A percentile compares a stretch with the other conserved stretches of the same genome.
phyloP scores from a whole-genome alignment of 495 filamentous ascomycete genomes.

The Podospora bellae-mahoneyi region DNA sequence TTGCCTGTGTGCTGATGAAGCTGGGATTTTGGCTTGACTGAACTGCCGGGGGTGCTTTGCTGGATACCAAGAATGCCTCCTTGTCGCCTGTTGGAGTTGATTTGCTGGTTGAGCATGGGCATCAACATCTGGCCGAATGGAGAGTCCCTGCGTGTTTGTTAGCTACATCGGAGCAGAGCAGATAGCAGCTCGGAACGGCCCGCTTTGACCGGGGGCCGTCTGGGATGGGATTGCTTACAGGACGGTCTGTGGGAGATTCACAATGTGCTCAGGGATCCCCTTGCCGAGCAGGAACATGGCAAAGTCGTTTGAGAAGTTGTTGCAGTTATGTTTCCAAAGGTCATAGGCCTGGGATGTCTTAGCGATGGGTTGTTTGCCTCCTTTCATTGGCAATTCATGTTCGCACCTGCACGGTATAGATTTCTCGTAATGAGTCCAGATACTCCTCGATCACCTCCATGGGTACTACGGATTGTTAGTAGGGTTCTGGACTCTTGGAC shows the following conservation, averaged over 20 bases:
- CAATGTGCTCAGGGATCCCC: constrained; percentile 83
- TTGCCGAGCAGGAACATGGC: constrained; percentile 86
- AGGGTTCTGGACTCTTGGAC: neutral
- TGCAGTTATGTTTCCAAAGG: constrained; percentile 85
- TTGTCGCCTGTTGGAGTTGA: constrained; percentile 60
- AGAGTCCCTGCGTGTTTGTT: constrained; percentile 50
- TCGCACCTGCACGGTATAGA: constrained; percentile 76
- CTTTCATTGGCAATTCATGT: constrained; percentile 10
- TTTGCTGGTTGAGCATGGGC: constrained; percentile 72
- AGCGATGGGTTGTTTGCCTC: constrained; percentile 9
- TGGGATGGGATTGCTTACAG: constrained; percentile 39
- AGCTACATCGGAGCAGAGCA: constrained; percentile 1
- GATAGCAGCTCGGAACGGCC: neutral
- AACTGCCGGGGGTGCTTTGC: constrained; percentile 31
- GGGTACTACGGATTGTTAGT: constrained; percentile 46
- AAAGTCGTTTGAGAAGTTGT: constrained; percentile 96
- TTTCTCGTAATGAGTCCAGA: constrained; percentile 71
- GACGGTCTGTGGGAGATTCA: constrained; percentile 80
- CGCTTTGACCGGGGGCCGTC: neutral
- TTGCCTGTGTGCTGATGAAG: constrained; percentile 30
- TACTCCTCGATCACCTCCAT: constrained; percentile 86
- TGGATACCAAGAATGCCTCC: constrained; percentile 53
- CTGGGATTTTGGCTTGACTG: constrained; percentile 34
- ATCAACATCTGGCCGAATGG: constrained; percentile 88
- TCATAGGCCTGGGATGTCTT: constrained; percentile 64